Percentiles rank a stretch among this genome's conserved stretches.
Evolutionary conservation across 306 rosid species (phyloP).

Genomic region (Herpetospermum pedunculosum): DNA sequence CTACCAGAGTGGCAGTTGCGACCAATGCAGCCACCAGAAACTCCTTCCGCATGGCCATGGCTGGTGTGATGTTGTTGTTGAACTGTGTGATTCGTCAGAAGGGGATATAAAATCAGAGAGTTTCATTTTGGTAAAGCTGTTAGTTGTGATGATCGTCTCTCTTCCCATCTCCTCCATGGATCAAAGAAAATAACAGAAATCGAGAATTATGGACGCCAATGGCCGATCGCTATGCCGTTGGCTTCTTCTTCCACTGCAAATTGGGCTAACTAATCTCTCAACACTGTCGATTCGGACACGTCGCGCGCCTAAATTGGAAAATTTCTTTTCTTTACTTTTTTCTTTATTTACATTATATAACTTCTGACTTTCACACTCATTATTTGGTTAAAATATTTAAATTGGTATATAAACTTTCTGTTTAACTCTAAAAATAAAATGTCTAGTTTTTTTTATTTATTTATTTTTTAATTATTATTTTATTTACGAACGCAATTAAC

Average conservation of each 20-base stretch:
- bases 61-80: not conserved
- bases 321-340: no score
- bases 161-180: not conserved
- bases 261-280: not conserved
- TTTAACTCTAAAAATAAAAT: no score
- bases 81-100: not conserved
- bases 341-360: no score
- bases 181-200: conserved; percentile 19
- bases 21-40: conserved; percentile 24
- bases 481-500: no score
- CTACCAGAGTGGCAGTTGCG: conserved; percentile 20
- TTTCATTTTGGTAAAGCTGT: not conserved
- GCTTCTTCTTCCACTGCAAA: not conserved
- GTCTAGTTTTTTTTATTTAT: no score
- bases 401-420: no score
- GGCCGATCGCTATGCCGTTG: not conserved
- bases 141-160: not conserved
- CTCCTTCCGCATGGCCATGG: conserved; percentile 24
- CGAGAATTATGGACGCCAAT: conserved; percentile 22
- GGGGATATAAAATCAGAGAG: not conserved
- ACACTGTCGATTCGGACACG: not conserved
- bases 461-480: no score
- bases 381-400: no score
- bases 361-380: no score
- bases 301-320: not conserved